Evolutionary conservation across 441 rosid genomes (phyloP), one percentile per base, ranked within the genome.

Genomic region (Syzygium malaccense): DNA sequence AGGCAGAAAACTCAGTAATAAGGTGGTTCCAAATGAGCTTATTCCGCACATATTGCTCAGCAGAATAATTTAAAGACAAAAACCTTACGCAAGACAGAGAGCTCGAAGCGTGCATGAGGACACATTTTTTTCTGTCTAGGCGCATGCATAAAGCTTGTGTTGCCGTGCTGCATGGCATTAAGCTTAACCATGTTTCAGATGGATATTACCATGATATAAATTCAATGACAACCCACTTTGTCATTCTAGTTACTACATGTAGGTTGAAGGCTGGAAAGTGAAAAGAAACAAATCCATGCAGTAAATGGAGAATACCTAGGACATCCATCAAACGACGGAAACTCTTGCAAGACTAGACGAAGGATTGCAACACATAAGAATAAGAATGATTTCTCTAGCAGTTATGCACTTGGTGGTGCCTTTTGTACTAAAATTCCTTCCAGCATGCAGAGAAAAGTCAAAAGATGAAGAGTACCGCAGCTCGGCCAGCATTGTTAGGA

Each of bases 401-500:
- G n/a, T 75, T 75, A 75, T 41, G 83, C 83, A 41, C n/a, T 75
- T 41, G 28, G 83, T 23, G 18, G 83, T 75, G 48, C 88, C 26
- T 23, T 51, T 57, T 37, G 54, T 26, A 32, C 15, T 19, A 18
- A 87, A 87, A 56, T 41, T 51, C 56, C 84, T 54, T 66, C 49
- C 26, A 17, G 49, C 37, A 83, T 37, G 23, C 85, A 37, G 37
- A 57, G 62, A 33, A 49, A 18, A 62, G 55, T 55, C 56, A 66
- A 87, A 53, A 48, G 71, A 80, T 54, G 33, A 58, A 25, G 87
- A 55, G 58, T 95, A 98, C 99, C 96, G 92, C 94, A 91, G 99
- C 94, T 89, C 98, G 95, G 91, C 99, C 95, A 88, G 92, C 87
- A 92, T 96, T 95, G 91, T 93, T 96, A 57, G 97, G 95, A 89